These are phyloP conservation scores for Sarcomyxa edulis DNA, from an alignment of 768 basidiomycete genomes.

Conservation along the genomic window DNA sequence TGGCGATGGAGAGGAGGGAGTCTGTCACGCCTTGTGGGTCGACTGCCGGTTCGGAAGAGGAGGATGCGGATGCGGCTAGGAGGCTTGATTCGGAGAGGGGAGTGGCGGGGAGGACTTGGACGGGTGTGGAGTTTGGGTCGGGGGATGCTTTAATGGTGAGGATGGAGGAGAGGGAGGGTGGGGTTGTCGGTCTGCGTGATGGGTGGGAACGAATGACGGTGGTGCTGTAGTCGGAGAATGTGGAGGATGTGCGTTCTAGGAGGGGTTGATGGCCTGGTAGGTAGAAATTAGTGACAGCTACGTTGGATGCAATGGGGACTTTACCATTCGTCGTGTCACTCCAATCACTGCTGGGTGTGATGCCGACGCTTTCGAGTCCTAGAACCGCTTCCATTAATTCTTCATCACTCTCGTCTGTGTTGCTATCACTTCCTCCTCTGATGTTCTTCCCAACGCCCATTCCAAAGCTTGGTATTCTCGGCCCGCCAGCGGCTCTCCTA, in stretches of 20 bases:
- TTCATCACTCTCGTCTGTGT: constrained; percentile 54
- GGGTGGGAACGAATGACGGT: constrained; percentile 55
- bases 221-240: constrained; percentile 61
- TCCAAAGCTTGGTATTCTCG: constrained; percentile 87
- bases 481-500: constrained; percentile 51
- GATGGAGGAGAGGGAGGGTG: constrained; percentile 64
- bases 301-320: constrained; percentile 8
- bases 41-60: constrained; percentile 9
- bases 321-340: constrained; percentile 37
- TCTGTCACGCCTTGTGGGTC: constrained; percentile 26
- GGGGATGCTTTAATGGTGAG: constrained; percentile 61
- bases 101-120: constrained; percentile 33
- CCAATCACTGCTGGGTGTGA: constrained; percentile 26
- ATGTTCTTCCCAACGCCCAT: constrained; percentile 63
- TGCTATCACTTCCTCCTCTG: constrained; percentile 39
- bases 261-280: constrained; percentile 37
- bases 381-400: constrained; percentile 62
- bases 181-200: constrained; percentile 30
- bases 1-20: constrained; percentile 52
- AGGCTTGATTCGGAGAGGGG: constrained; percentile 14
- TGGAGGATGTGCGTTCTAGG: constrained; percentile 29
- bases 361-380: constrained; percentile 39
- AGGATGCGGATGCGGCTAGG: constrained; percentile 8
- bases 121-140: constrained; percentile 41
- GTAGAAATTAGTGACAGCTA: constrained; percentile 4